phyloP scores from a whole-genome alignment of 768 basidiomycete species.

The Glaciozyma antarctica region DNA sequence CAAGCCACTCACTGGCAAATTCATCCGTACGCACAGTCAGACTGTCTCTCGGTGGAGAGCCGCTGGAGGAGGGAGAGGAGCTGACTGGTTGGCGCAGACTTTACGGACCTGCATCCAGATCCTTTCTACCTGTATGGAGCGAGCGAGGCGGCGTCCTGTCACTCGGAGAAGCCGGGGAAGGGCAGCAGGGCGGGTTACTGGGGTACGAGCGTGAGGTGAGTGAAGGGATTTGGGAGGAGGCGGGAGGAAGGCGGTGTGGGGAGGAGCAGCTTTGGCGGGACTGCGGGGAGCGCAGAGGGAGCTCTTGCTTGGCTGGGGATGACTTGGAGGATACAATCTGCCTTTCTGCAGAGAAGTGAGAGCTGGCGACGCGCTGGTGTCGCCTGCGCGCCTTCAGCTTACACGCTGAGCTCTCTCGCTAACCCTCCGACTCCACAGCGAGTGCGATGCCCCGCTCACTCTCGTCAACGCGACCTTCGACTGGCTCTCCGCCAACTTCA shows the following conservation, averaged over 20 bases:
- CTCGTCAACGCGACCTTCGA: slow-evolving; percentile 77
- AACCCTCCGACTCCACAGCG: slow-evolving; percentile 41
- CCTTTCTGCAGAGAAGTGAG: too few species aligned
- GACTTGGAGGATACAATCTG: too few species aligned
- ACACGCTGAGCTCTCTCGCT: not conserved
- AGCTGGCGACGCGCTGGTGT: too few species aligned
- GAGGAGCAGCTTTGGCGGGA: not conserved
- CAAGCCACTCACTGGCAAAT: too few species aligned
- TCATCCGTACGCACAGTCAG: too few species aligned
- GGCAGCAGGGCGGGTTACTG: slow-evolving; percentile 48
- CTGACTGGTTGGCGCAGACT: slow-evolving; percentile 42
- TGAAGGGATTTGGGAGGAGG: slow-evolving; percentile 5
- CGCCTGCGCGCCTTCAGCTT: too few species aligned
- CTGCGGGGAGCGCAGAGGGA: not conserved
- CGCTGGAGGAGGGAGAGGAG: too few species aligned
- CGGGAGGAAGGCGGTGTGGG: not conserved
- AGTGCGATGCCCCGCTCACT: slow-evolving; percentile 70
- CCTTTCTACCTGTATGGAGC: slow-evolving; percentile 51
- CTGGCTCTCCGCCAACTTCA: slow-evolving; percentile 68
- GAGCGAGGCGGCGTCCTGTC: slow-evolving; percentile 58
- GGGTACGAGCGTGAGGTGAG: slow-evolving; percentile 61
- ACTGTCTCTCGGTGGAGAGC: too few species aligned
- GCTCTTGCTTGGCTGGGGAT: not conserved
- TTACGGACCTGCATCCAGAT: slow-evolving; percentile 79
- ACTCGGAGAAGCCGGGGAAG: slow-evolving; percentile 48